Conservation (phyloP, 148 eudicot species). For the Diospyros lotus region DNA sequence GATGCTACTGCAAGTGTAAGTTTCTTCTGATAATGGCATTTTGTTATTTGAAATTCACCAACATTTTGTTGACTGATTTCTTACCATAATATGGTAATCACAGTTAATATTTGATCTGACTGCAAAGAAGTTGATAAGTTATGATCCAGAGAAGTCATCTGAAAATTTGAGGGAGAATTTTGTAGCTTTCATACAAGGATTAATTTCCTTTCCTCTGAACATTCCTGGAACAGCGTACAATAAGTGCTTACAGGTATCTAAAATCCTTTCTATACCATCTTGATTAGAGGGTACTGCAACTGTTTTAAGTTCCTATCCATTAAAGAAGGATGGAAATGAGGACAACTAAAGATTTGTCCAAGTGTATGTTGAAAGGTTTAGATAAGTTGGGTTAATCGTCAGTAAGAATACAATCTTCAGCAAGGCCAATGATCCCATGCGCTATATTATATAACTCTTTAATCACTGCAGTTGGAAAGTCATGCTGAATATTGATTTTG, state of each 20-base stretch:
- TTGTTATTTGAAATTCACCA: background rate
- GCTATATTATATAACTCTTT: background rate
- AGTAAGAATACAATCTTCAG: background rate
- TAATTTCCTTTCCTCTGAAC: slow-evolving; percentile 58
- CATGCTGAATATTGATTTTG: background rate
- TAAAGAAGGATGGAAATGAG: background rate
- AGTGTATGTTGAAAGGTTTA: background rate
- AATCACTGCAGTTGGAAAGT: background rate
- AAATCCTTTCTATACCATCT: background rate
- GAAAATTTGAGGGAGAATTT: slow-evolving; percentile 50
- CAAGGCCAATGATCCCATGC: background rate
- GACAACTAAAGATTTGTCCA: background rate
- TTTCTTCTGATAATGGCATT: slow-evolving; percentile 3
- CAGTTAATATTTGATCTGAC: slow-evolving; percentile 59
- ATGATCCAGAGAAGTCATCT: slow-evolving; percentile 45
- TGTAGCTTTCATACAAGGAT: slow-evolving; percentile 51
- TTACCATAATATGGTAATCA: slow-evolving; percentile 3
- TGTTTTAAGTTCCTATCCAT: background rate
- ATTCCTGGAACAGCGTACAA: slow-evolving; percentile 66
- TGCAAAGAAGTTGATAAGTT: slow-evolving; percentile 56
- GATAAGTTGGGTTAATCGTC: background rate
- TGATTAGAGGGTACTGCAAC: background rate
- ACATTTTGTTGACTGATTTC: background rate
- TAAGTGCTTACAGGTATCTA: slow-evolving; percentile 50
- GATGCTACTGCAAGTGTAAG: slow-evolving; percentile 54